Percentiles rank a stretch among this genome's conserved stretches.
These are phyloP conservation scores for Aspergillus nanangensis DNA, from an alignment of 495 filamentous ascomycete genomes.

Conservation along the genomic window DNA sequence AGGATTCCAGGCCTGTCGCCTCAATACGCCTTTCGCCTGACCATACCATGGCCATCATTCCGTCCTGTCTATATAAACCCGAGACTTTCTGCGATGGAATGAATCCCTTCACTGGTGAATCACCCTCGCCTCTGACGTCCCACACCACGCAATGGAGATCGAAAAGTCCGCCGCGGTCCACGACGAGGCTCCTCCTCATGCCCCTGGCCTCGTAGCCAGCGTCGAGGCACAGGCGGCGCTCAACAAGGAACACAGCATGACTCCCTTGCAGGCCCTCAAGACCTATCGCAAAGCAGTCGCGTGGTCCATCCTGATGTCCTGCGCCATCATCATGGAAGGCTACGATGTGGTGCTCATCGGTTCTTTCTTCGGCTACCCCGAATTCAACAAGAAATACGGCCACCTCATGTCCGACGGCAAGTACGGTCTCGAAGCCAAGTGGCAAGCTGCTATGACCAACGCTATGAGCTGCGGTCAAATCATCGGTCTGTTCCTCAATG, in stretches of 20 bases:
- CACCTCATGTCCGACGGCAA: slow-evolving; percentile 18
- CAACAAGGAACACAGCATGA: slow-evolving; percentile 20
- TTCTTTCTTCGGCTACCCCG: slow-evolving; percentile 24
- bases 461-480: slow-evolving; percentile 54
- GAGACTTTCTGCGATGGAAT: not conserved
- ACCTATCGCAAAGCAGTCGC: slow-evolving; percentile 42
- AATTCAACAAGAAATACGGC: slow-evolving; percentile 37
- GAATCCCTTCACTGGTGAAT: not conserved
- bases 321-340: slow-evolving; percentile 44
- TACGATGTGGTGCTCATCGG: slow-evolving; percentile 37
- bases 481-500: slow-evolving; percentile 62
- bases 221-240: slow-evolving; percentile 18
- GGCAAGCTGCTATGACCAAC: slow-evolving; percentile 67
- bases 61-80: not conserved
- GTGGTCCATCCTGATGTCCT: slow-evolving; percentile 39
- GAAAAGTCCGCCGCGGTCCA: not conserved
- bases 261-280: slow-evolving; percentile 19
- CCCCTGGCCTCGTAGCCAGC: not conserved
- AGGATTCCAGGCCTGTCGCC: no score
- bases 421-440: slow-evolving; percentile 41
- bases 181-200: not conserved
- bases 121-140: not conserved
- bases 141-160: not conserved
- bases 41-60: not conserved
- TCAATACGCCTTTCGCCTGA: not conserved